These are phyloP conservation scores for Eucalyptus albens DNA, from an alignment of 345 rosid species.

Conservation along the genomic window DNA sequence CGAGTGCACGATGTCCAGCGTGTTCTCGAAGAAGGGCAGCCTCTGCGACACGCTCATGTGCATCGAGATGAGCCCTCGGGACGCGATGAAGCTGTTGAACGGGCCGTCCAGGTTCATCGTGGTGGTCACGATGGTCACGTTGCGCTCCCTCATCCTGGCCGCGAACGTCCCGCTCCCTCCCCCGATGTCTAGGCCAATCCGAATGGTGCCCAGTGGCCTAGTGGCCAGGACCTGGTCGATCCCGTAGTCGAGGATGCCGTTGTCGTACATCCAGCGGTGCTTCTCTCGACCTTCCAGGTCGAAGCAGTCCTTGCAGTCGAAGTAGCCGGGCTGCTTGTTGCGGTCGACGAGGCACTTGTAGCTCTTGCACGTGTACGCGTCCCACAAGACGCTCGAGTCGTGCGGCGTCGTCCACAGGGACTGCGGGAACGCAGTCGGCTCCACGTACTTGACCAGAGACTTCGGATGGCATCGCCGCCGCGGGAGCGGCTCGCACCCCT, in stretches of 20 bases:
- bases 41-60: slow-evolving; percentile 31
- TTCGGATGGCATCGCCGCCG: slow-evolving; percentile 29
- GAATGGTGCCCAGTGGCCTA: slow-evolving; percentile 9
- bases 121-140: slow-evolving; percentile 27
- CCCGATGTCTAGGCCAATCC: slow-evolving; percentile 43
- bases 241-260: slow-evolving; percentile 21
- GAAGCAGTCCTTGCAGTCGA: slow-evolving; percentile 42
- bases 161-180: slow-evolving; percentile 39
- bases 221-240: slow-evolving; percentile 20
- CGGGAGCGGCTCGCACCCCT: slow-evolving; percentile 46
- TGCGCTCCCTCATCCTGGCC: slow-evolving; percentile 46
- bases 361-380: slow-evolving; percentile 34
- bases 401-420: slow-evolving; percentile 25
- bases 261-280: slow-evolving; percentile 19
- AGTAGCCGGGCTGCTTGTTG: slow-evolving; percentile 8
- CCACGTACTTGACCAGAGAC: slow-evolving; percentile 12
- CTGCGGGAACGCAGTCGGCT: slow-evolving; percentile 16
- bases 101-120: slow-evolving; percentile 45
- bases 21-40: slow-evolving; percentile 48
- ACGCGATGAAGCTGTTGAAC: slow-evolving; percentile 38
- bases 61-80: slow-evolving; percentile 31
- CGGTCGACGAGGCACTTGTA: slow-evolving; percentile 28
- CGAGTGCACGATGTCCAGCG: slow-evolving; percentile 41
- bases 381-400: slow-evolving; percentile 29
- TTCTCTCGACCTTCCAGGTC: slow-evolving; percentile 27